A percentile compares a stretch with the other conserved stretches of the same genome.
These are phyloP conservation scores for Xerocomus minutiporus DNA, from an alignment of 1,284 basidiomycete species.

Conservation along the genomic window DNA sequence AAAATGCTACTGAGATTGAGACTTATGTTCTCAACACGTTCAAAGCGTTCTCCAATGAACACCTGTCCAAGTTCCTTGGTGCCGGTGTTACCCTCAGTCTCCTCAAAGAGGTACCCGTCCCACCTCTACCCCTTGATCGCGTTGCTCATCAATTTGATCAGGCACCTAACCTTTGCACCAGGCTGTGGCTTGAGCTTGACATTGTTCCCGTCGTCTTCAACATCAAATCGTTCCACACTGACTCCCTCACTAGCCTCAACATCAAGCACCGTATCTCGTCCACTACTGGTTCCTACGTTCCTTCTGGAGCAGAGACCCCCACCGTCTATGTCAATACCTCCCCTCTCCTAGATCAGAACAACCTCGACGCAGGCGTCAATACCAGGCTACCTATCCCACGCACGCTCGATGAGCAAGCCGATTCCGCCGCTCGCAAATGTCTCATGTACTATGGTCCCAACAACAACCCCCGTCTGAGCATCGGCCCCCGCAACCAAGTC, in stretches of 20 bases:
- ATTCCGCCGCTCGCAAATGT: slow-evolving; percentile 76
- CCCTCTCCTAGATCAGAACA: slow-evolving; percentile 39
- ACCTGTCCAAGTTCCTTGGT: slow-evolving; percentile 79
- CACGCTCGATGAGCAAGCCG: slow-evolving; percentile 76
- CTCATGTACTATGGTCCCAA: slow-evolving; percentile 76
- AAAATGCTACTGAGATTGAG: slow-evolving; percentile 56
- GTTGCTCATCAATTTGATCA: slow-evolving; percentile 28
- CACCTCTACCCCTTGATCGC: background rate
- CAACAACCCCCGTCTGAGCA: slow-evolving; percentile 75
- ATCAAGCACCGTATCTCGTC: slow-evolving; percentile 76
- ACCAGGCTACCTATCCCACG: slow-evolving; percentile 66
- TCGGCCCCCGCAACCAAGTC: slow-evolving; percentile 76
- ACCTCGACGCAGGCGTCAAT: slow-evolving; percentile 43
- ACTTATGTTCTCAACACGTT: slow-evolving; percentile 55
- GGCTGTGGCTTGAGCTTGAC: slow-evolving; percentile 71
- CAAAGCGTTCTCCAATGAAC: slow-evolving; percentile 65
- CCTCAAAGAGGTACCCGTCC: slow-evolving; percentile 41
- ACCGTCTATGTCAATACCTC: slow-evolving; percentile 56
- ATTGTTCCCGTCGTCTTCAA: slow-evolving; percentile 79
- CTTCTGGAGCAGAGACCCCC: slow-evolving; percentile 69
- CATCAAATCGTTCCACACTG: slow-evolving; percentile 76
- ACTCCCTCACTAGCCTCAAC: slow-evolving; percentile 67
- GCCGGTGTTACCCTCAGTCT: slow-evolving; percentile 50
- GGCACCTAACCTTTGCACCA: slow-evolving; percentile 72
- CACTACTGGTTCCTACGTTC: slow-evolving; percentile 67